phyloP scores from a whole-genome alignment of 345 rosid genomes.

The Combretum micranthum region DNA sequence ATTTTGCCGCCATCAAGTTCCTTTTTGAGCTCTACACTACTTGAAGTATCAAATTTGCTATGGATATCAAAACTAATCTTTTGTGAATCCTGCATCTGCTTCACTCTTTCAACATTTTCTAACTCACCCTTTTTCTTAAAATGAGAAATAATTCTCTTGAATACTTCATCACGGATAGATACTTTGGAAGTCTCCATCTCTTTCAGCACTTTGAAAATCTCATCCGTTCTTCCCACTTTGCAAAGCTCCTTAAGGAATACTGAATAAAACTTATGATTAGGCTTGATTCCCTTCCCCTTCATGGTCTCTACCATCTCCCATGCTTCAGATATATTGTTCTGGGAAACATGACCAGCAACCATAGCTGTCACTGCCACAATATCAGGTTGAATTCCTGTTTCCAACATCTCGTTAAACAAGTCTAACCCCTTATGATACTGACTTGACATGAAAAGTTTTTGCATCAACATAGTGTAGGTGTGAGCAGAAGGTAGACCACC shows the following conservation, averaged over 20 bases:
- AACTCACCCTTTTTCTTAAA: conserved; percentile 56
- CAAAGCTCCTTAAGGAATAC: conserved; percentile 65
- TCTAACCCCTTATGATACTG: conserved; percentile 48
- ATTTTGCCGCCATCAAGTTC: background rate
- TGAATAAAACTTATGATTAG: conserved; percentile 45
- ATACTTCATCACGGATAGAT: conserved; percentile 35
- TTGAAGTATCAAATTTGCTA: conserved; percentile 1
- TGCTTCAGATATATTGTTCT: conserved; percentile 54
- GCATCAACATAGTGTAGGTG: conserved; percentile 68
- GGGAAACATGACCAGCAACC: conserved; percentile 58
- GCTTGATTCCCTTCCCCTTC: conserved; percentile 51
- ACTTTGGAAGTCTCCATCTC: conserved; percentile 49
- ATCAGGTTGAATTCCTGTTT: conserved; percentile 50
- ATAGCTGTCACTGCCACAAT: conserved; percentile 46
- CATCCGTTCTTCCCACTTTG: conserved; percentile 42
- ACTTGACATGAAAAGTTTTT: conserved; percentile 41
- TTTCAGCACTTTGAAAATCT: conserved; percentile 40
- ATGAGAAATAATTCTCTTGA: conserved; percentile 44
- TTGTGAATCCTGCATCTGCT: conserved; percentile 34
- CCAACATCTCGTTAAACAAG: conserved; percentile 60
- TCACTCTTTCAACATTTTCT: conserved; percentile 40
- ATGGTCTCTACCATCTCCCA: conserved; percentile 52
- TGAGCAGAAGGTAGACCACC: conserved; percentile 41
- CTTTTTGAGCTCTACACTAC: background rate
- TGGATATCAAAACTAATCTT: conserved; percentile 1